Percentiles rank a stretch among this genome's conserved stretches.
These are phyloP conservation scores for Phalaenopsis equestris DNA, from an alignment of 106 monocot species.

Conservation along the genomic window DNA sequence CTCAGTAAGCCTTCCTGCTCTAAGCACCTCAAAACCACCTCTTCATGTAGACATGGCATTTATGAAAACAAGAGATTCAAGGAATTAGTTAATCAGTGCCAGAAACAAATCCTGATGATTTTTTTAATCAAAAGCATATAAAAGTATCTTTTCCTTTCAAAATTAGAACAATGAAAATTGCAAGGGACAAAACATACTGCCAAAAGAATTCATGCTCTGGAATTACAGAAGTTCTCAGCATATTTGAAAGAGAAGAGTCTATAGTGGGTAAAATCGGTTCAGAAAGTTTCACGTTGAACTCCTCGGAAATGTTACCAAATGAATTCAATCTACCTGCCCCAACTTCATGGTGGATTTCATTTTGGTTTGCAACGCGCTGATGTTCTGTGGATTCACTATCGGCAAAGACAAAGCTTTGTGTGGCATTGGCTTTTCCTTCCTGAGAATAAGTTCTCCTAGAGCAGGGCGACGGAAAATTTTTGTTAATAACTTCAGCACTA, in stretches of 20 bases:
- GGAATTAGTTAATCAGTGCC: neutral
- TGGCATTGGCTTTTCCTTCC: slow-evolving; percentile 17
- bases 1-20: slow-evolving; percentile 28
- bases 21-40: slow-evolving; percentile 72
- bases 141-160: neutral
- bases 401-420: slow-evolving; percentile 8
- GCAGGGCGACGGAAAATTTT: slow-evolving; percentile 11
- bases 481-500: slow-evolving; percentile 11
- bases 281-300: slow-evolving; percentile 5
- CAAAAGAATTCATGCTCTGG: slow-evolving; percentile 70
- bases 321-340: slow-evolving; percentile 1
- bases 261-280: slow-evolving; percentile 13
- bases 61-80: slow-evolving; percentile 3
- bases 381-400: slow-evolving; percentile 11
- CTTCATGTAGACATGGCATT: slow-evolving; percentile 23
- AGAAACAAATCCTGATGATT: neutral
- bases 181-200: slow-evolving; percentile 55
- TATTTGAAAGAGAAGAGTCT: slow-evolving; percentile 4
- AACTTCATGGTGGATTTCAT: neutral
- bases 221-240: slow-evolving; percentile 33
- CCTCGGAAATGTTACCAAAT: slow-evolving; percentile 11
- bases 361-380: slow-evolving; percentile 1
- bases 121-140: neutral
- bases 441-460: slow-evolving; percentile 4
- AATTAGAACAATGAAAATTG: neutral